Base-by-base conservation (phyloP, 1,284 basidiomycete species). In the Cryptococcus sp. region DNA sequence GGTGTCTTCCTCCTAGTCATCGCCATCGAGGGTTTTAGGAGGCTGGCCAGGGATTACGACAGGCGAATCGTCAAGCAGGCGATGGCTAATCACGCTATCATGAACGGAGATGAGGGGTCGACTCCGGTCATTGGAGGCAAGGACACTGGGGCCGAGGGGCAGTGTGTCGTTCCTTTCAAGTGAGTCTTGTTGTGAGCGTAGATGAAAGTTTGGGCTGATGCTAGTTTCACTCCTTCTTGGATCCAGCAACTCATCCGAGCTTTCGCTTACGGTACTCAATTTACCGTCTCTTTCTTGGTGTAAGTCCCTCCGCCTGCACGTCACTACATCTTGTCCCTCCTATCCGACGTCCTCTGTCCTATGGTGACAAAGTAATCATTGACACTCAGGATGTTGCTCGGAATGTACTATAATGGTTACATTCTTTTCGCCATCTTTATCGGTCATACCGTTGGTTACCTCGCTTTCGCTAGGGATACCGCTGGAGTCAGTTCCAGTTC, bases 391-490 rank as follows among this genome's bases (percentile, higher is more conserved):
- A 73, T 74, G 73, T 55, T 75, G 2, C 60, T 77, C 42, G 76
- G 70, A 14, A 77, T 77, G 76, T 76, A 73, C 65, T 77, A 66
- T 64, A 77, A 77, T 60, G 71, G 66, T 14, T 67, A 58, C 53
- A 62, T 74, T 46, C 62, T 75, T 22, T 67, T 75, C 45, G 69
- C 64, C 45, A 75, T 75, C 58, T 73, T 75, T 63, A 45, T 73
- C 48, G 70, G 71, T 7, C 69, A 72, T 45, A 69, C 66, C 3
- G 43, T 61, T 28, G 69, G 70, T 4, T 71, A 66, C 54, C 53
- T 72, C 34, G 40, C 63, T 39, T 74, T 74, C 32, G 69, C 59
- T 1, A 50, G 66, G 25, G 71, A 73, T 52, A 70, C 67, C 11
- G 28, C 28, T 28, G 36, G 5, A 39, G 36, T 19, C 16, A 39